A percentile compares a stretch with the other conserved stretches of the same genome.
Conservation (phyloP, 78 protist genomes). For the Tieghemostelium lacteum region DNA sequence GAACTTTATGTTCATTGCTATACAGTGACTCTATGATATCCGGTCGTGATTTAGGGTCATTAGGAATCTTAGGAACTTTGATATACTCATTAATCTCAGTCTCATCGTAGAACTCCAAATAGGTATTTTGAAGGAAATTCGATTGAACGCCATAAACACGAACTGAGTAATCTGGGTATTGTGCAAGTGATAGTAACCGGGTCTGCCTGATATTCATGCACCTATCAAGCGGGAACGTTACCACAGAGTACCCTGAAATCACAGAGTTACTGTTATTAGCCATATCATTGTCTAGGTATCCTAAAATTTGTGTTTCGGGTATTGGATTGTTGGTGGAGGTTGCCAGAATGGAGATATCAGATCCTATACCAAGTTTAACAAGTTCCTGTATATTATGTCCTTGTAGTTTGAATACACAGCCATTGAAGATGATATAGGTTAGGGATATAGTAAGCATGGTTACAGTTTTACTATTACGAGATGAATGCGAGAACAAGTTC, state of each 20-base stretch:
- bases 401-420: conserved; percentile 86
- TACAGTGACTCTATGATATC: conserved; percentile 83
- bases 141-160: conserved; percentile 76
- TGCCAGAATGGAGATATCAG: conserved; percentile 81
- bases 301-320: conserved; percentile 24
- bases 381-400: conserved; percentile 65
- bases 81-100: not conserved
- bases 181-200: conserved; percentile 44
- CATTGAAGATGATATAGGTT: conserved; percentile 93
- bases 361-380: conserved; percentile 70
- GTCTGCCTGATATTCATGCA: conserved; percentile 35
- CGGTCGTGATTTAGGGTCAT: conserved; percentile 14
- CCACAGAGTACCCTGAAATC: conserved; percentile 1
- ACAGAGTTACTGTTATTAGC: conserved; percentile 17
- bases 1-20: conserved; percentile 76
- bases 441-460: conserved; percentile 89
- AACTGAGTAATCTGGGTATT: conserved; percentile 36
- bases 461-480: conserved; percentile 89
- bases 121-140: conserved; percentile 53
- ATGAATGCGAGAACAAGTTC: conserved; percentile 85
- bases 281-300: conserved; percentile 56
- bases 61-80: conserved; percentile 32
- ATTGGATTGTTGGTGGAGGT: conserved; percentile 35
- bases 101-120: conserved; percentile 15
- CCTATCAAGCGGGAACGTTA: conserved; percentile 71